Evolutionary conservation across 108 stramenopile species (phyloP), one percentile per base, ranked within the genome.

Genomic region (Fragilaria crotonensis): DNA sequence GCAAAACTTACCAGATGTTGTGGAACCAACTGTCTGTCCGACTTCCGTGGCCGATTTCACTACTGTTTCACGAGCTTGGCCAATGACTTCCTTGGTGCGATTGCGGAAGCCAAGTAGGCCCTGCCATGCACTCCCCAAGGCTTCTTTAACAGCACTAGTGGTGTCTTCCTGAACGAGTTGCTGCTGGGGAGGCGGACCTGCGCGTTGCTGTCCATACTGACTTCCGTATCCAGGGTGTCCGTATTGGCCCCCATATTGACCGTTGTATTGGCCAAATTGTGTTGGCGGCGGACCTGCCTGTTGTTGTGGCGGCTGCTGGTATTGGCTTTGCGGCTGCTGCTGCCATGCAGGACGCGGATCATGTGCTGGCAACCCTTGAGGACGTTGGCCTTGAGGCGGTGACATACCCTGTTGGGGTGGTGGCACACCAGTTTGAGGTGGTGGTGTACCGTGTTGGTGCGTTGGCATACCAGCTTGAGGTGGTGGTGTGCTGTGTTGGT

Each of bases 91-190:
- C 33, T 72, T 72, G 0, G 81, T 78, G 14, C 57, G 52, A 31
- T 62, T 74, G 5, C 77, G 58, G 18, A 83, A 76, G 4, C 81
- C 81, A 5, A 83, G 54, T 3, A 83, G 33, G 30, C 77, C 65
- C 51, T 75, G 69, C 81, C 81, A 83, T 1, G 81, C 62, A 1
- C 32, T 57, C 20, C 77, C 73, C n/a, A 83, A 41, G 4, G 77
- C 77, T 45, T 66, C 67, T 29, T 59, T 66, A 20, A 82, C 63
- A 31, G 67, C 67, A 36, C 47, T 32, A 36, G 59, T 25, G 22
- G 48, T 18, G 3, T 25, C 19, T 31, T 58, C 31, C 22, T 53
- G 33, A 25, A 26, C 9, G 9, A 41, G 19, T 7, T 45, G 48
- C 57, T 62, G 78, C 33, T 59, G 62, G 41, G 47, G 66, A 11